Percentiles rank a stretch among this genome's conserved stretches.
phyloP scores from a whole-genome alignment of 1,284 basidiomycete genomes.

The Apiotrichum porosum region DNA sequence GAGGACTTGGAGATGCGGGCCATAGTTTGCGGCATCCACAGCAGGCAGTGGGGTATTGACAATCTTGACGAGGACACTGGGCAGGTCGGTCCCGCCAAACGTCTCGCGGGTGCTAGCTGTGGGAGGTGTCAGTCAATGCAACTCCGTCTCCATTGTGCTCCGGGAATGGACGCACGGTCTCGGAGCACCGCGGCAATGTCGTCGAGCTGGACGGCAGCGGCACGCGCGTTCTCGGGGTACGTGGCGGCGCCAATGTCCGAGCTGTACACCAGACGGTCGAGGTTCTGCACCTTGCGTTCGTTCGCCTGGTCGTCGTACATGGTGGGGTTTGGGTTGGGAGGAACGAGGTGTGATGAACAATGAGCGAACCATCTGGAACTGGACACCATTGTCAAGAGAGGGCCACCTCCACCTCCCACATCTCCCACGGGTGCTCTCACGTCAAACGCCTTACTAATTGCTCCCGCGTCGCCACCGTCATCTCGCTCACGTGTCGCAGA shows the following conservation, averaged over 20 bases:
- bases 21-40: no score
- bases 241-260: background rate
- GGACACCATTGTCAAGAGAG: no score
- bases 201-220: slow-evolving; percentile 8
- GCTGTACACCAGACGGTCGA: slow-evolving; percentile 6
- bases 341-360: background rate
- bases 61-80: slow-evolving; percentile 1
- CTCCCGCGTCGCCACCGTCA: no score
- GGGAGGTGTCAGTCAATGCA: background rate
- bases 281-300: slow-evolving; percentile 1
- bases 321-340: background rate
- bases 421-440: no score
- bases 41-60: background rate
- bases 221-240: background rate
- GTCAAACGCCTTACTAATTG: no score
- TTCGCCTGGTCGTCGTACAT: slow-evolving; percentile 1
- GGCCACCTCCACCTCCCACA: background rate
- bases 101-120: slow-evolving; percentile 3
- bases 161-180: slow-evolving; percentile 13
- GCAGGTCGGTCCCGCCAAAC: slow-evolving; percentile 7
- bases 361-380: background rate
- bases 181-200: slow-evolving; percentile 16
- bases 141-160: no score
- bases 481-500: no score
- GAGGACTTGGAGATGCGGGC: no score